These are phyloP conservation scores for Botrytis tulipae DNA, from an alignment of 2,329 filamentous ascomycete genomes.

Conservation along the genomic window DNA sequence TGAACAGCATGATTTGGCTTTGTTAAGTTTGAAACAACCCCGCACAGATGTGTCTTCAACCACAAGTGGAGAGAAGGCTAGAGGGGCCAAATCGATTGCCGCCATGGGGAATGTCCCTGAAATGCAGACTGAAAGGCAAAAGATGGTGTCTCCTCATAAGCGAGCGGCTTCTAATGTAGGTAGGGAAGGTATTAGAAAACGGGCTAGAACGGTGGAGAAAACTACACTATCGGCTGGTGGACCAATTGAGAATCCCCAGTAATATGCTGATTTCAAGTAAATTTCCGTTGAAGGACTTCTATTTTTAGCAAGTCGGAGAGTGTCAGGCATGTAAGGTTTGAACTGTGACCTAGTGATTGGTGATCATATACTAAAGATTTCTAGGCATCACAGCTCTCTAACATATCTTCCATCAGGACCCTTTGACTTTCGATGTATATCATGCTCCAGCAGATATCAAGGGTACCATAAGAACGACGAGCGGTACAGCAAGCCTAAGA, in stretches of 20 bases:
- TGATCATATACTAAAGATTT: not conserved
- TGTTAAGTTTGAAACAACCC: not conserved
- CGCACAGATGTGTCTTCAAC: not conserved
- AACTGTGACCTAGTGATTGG: not conserved
- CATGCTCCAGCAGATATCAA: not conserved
- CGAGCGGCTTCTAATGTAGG: not conserved
- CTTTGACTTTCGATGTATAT: not conserved
- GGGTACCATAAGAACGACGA: not conserved
- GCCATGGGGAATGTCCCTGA: not conserved
- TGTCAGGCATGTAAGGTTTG: not conserved
- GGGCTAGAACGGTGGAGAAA: not conserved
- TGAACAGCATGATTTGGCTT: not conserved
- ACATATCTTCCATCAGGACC: not conserved
- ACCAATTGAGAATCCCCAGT: not conserved
- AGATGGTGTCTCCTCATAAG: not conserved
- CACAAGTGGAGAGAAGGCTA: not conserved
- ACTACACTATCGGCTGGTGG: not conserved
- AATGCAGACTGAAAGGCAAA: not conserved
- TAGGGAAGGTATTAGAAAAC: not conserved
- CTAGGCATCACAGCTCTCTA: not conserved
- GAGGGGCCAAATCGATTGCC: not conserved
- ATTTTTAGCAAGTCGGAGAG: not conserved
- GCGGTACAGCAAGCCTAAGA: not conserved
- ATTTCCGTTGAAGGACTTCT: not conserved
- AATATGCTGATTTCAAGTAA: fast-evolving